Conservation (phyloP, 1,284 basidiomycete species). For the Pholiota adiposa region DNA sequence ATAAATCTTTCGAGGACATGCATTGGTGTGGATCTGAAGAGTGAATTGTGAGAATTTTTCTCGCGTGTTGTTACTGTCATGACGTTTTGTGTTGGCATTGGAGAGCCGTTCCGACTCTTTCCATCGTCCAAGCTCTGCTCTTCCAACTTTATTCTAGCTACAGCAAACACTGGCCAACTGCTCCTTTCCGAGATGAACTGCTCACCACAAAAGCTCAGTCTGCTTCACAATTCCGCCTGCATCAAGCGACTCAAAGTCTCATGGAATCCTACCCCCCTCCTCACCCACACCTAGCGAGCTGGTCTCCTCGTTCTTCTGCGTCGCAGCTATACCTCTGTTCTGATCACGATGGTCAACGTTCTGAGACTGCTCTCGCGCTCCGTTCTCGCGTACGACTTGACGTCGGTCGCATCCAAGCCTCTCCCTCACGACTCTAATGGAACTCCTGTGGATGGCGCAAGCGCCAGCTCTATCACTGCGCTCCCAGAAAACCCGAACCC, state of each 20-base stretch:
- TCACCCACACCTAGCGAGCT: background rate
- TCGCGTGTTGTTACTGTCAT: too few species aligned
- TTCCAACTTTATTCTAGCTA: too few species aligned
- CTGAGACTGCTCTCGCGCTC: slow-evolving; percentile 13
- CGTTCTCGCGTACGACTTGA: slow-evolving; percentile 31
- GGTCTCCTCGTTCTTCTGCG: background rate
- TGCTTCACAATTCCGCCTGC: background rate
- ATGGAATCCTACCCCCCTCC: background rate
- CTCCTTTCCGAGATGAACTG: too few species aligned
- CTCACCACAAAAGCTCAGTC: background rate
- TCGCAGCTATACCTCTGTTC: background rate
- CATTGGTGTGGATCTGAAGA: too few species aligned
- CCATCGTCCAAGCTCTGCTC: too few species aligned
- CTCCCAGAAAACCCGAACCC: too few species aligned
- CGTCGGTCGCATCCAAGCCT: slow-evolving; percentile 43
- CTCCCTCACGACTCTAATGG: slow-evolving; percentile 24
- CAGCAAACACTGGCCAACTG: too few species aligned
- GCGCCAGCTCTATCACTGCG: too few species aligned
- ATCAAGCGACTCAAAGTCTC: background rate
- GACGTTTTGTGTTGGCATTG: background rate
- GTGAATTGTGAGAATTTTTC: too few species aligned
- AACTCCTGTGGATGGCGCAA: background rate
- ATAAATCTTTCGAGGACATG: too few species aligned
- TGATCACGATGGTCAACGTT: slow-evolving; percentile 22
- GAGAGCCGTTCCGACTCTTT: background rate